A percentile compares a stretch with the other conserved stretches of the same genome.
Evolutionary conservation across 768 basidiomycete genomes (phyloP).

Genomic region (Tephrocybe sp.): DNA sequence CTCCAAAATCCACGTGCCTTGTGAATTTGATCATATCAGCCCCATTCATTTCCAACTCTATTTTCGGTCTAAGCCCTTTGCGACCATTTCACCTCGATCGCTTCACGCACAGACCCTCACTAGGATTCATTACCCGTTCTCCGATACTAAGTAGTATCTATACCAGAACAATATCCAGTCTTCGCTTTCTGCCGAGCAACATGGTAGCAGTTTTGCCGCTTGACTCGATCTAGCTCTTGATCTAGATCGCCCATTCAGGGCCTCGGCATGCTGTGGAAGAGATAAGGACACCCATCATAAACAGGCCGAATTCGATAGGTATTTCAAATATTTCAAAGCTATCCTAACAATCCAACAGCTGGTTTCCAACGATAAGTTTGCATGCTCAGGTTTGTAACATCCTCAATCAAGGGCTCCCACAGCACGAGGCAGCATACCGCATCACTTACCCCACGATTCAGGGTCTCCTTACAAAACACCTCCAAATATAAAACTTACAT

Average conservation of each 20-base stretch:
- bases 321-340: too few relatives aligned
- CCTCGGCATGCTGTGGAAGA: too few relatives aligned
- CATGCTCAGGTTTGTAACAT: too few relatives aligned
- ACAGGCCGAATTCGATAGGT: too few relatives aligned
- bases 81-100: slow-evolving; percentile 4
- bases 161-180: not conserved
- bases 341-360: too few relatives aligned
- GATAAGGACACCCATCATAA: too few relatives aligned
- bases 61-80: not conserved
- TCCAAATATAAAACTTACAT: not conserved
- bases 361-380: too few relatives aligned
- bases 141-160: not conserved
- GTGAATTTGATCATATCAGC: slow-evolving; percentile 6
- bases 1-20: slow-evolving; percentile 17
- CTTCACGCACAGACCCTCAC: slow-evolving; percentile 5
- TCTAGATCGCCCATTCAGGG: too few relatives aligned
- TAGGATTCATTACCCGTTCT: not conserved
- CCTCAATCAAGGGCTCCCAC: not conserved
- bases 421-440: not conserved
- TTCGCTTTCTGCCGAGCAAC: not conserved
- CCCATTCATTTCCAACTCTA: slow-evolving; percentile 8
- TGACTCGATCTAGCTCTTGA: too few relatives aligned
- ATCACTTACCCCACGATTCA: not conserved
- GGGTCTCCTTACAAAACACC: not conserved
- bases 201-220: too few relatives aligned